These are phyloP conservation scores for Boletus calvinii DNA, from an alignment of 1,284 basidiomycete genomes.

Conservation along the genomic window DNA sequence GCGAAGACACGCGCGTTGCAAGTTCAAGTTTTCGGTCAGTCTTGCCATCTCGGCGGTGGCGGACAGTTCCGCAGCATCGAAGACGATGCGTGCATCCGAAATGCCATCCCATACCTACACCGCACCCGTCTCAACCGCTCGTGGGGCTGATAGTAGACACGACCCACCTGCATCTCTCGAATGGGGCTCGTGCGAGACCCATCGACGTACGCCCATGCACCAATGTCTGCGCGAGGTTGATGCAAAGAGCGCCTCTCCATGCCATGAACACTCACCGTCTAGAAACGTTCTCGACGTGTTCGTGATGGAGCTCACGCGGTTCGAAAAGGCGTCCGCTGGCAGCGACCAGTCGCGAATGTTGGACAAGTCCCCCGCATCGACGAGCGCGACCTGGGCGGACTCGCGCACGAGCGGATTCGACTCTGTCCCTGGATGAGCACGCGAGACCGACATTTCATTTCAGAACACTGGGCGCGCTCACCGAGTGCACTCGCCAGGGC, in stretches of 20 bases:
- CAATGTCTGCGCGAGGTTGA: conserved; percentile 56
- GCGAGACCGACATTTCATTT: neutral
- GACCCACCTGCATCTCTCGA: conserved; percentile 79
- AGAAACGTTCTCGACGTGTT: conserved; percentile 80
- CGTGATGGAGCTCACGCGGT: conserved; percentile 88
- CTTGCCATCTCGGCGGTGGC: conserved; percentile 59
- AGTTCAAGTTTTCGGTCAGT: conserved; percentile 87
- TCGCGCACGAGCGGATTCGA: conserved; percentile 49
- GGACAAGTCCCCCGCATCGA: conserved; percentile 79
- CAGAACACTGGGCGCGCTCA: conserved; percentile 36
- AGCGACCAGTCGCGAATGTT: conserved; percentile 70
- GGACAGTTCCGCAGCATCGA: conserved; percentile 55
- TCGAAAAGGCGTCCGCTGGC: conserved; percentile 66
- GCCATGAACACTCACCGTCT: conserved; percentile 48
- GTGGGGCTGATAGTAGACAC: neutral
- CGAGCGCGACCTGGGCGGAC: conserved; percentile 61
- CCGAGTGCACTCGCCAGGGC: conserved; percentile 87
- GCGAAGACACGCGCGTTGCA: conserved; percentile 78
- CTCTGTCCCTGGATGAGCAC: conserved; percentile 39
- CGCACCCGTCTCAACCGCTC: neutral
- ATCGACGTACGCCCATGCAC: conserved; percentile 83
- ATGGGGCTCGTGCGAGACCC: conserved; percentile 67
- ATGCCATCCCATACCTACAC: conserved; percentile 86
- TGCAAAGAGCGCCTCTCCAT: neutral
- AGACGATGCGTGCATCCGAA: conserved; percentile 76